phyloP scores from a whole-genome alignment of 352 stramenopile species.

The Salisapilia sapeloensis region DNA sequence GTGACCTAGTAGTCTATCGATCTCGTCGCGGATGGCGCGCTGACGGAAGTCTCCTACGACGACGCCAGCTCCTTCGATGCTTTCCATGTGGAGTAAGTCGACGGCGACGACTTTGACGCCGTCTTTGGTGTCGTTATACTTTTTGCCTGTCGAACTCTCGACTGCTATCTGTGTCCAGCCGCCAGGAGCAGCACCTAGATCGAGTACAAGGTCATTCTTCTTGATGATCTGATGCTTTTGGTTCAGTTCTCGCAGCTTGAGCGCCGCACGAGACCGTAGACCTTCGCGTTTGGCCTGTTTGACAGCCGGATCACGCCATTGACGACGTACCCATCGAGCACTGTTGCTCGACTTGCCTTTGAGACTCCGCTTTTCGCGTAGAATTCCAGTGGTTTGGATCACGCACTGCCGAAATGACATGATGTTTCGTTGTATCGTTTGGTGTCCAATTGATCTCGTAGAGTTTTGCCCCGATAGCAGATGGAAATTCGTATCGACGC shows the following conservation, averaged over 20 bases:
- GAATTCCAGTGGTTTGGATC: too few relatives aligned
- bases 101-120: slow-evolving; percentile 43
- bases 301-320: slow-evolving; percentile 72
- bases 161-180: slow-evolving; percentile 76
- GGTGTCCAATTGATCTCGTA: too few relatives aligned
- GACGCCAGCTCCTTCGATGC: slow-evolving; percentile 42
- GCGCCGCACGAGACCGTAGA: slow-evolving; percentile 56
- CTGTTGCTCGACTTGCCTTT: slow-evolving; percentile 72
- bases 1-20: slow-evolving; percentile 22
- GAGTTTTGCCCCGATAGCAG: too few relatives aligned
- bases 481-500: too few relatives aligned
- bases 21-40: slow-evolving; percentile 22
- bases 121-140: slow-evolving; percentile 1
- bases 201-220: slow-evolving; percentile 51
- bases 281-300: slow-evolving; percentile 75
- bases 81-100: slow-evolving; percentile 53
- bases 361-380: slow-evolving; percentile 52
- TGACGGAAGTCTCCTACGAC: slow-evolving; percentile 77
- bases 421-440: too few relatives aligned
- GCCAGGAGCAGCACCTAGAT: slow-evolving; percentile 67
- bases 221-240: slow-evolving; percentile 54
- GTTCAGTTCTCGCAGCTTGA: slow-evolving; percentile 78
- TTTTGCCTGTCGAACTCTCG: slow-evolving; percentile 14
- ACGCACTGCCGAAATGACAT: too few relatives aligned
- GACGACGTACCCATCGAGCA: slow-evolving; percentile 67